These are phyloP conservation scores for Saccharum officinarum DNA, from an alignment of 176 grass and related monocot genomes.

Conservation along the genomic window DNA sequence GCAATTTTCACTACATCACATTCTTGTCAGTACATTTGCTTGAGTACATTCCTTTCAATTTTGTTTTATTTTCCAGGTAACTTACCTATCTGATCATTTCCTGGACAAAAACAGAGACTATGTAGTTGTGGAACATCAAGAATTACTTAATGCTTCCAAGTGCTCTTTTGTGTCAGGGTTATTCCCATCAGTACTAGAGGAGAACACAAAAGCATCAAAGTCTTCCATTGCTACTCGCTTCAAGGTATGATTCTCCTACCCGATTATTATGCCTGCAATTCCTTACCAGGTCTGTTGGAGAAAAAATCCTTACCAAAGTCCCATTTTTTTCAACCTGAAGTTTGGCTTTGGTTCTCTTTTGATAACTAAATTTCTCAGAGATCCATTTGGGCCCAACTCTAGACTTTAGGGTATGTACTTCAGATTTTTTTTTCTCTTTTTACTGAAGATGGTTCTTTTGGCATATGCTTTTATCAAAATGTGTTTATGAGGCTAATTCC, in stretches of 20 bases:
- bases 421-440: background rate
- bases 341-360: constrained; percentile 4
- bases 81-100: constrained; percentile 80
- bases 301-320: background rate
- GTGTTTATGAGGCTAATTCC: background rate
- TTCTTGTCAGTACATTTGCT: constrained; percentile 23
- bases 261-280: constrained; percentile 8
- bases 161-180: constrained; percentile 76
- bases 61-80: constrained; percentile 58
- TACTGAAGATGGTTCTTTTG: background rate
- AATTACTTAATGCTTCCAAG: constrained; percentile 80
- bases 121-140: constrained; percentile 85
- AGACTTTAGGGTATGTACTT: background rate
- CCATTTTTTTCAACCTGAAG: constrained; percentile 19
- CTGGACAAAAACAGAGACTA: constrained; percentile 97
- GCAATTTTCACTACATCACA: constrained; percentile 29
- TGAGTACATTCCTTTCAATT: constrained; percentile 29
- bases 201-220: constrained; percentile 85
- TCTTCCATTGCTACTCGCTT: constrained; percentile 80
- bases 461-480: background rate
- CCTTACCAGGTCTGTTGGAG: background rate
- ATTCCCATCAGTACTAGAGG: constrained; percentile 66
- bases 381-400: background rate
- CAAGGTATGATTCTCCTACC: constrained; percentile 53
- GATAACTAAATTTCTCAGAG: background rate